Percentiles rank a stretch among this genome's conserved stretches.
Conservation (phyloP, 768 basidiomycete species). For the Pholiota molesta region DNA sequence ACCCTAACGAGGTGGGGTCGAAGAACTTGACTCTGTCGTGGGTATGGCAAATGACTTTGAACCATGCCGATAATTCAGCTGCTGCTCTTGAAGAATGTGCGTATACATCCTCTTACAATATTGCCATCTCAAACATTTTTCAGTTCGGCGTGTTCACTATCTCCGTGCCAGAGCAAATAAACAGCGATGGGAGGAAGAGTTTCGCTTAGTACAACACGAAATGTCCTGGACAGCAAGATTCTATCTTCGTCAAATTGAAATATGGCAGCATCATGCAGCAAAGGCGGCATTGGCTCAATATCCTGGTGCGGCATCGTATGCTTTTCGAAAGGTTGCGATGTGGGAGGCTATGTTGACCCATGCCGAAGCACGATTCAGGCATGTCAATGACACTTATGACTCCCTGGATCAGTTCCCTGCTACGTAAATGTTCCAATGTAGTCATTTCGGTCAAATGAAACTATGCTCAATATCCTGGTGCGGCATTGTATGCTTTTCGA, state of each 20-base stretch:
- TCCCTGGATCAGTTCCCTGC: too few relatives aligned
- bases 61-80: background rate
- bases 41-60: background rate
- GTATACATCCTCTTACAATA: background rate
- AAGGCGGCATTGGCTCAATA: too few relatives aligned
- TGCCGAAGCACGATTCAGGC: background rate
- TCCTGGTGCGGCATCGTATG: background rate
- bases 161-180: background rate
- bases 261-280: background rate
- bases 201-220: background rate
- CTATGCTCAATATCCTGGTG: too few relatives aligned
- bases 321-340: background rate
- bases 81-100: background rate
- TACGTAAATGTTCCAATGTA: too few relatives aligned
- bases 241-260: background rate
- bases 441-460: background rate
- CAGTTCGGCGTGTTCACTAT: background rate
- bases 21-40: background rate
- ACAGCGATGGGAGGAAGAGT: background rate
- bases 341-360: background rate
- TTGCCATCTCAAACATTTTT: background rate
- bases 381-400: too few relatives aligned
- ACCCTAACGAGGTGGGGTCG: background rate
- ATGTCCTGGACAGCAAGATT: background rate
- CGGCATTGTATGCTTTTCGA: too few relatives aligned